These are phyloP conservation scores for Boletus tylopilopsis DNA, from an alignment of 768 basidiomycete genomes.

Conservation along the genomic window DNA sequence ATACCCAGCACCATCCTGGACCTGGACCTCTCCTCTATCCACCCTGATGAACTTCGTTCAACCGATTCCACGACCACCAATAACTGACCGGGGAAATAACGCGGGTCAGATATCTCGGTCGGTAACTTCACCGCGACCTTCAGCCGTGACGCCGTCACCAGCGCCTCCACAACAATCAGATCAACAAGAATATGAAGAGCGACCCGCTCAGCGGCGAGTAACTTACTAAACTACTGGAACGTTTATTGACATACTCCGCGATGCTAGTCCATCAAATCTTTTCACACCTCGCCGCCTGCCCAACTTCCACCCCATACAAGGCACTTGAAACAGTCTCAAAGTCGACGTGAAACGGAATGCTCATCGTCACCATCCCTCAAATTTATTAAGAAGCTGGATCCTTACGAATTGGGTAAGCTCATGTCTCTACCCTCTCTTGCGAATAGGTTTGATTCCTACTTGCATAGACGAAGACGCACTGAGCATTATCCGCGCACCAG, in stretches of 20 bases:
- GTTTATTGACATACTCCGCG: background rate
- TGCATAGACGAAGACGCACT: conserved; percentile 25
- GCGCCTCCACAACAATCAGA: background rate
- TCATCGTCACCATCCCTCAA: conserved; percentile 8
- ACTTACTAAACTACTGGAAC: background rate
- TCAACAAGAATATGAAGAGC: background rate
- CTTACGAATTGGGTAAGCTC: conserved; percentile 25
- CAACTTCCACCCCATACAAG: conserved; percentile 18
- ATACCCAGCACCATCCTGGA: conserved; percentile 28
- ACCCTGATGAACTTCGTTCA: conserved; percentile 21
- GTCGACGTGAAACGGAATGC: background rate
- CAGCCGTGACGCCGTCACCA: background rate
- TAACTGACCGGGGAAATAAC: background rate
- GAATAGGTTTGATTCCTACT: background rate
- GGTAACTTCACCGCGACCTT: background rate
- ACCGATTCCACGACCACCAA: conserved; percentile 17
- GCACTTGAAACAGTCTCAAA: background rate
- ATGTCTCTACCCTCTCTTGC: background rate
- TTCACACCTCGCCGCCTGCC: conserved; percentile 26
- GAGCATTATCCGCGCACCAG: conserved; percentile 6
- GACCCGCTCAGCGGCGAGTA: conserved; percentile 3
- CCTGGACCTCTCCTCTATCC: conserved; percentile 8
- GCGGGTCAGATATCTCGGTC: background rate
- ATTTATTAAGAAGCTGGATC: conserved; percentile 27
- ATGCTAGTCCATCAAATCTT: conserved; percentile 8